Evolutionary conservation across 768 basidiomycete genomes (phyloP).

Genomic region (Mycena rebaudengoi): DNA sequence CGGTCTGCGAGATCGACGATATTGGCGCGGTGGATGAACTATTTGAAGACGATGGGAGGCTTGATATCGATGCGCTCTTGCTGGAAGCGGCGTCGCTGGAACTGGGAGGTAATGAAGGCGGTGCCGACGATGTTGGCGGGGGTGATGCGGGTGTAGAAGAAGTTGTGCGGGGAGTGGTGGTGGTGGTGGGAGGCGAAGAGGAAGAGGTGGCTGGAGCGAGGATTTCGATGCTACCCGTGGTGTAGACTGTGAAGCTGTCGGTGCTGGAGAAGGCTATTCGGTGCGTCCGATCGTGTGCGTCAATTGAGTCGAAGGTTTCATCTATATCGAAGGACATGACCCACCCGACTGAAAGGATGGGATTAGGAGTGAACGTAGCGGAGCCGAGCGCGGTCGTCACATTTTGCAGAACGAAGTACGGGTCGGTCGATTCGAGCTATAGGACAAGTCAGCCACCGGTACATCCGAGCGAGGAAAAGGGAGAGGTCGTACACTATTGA

Average conservation of each 20-base stretch:
- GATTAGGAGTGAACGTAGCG: not conserved
- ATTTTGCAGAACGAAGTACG: not conserved
- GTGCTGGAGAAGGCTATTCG: constrained; percentile 3
- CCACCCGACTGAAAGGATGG: not conserved
- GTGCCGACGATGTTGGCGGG: not conserved
- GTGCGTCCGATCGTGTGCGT: not conserved
- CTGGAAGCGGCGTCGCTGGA: too few species aligned
- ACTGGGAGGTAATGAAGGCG: too few species aligned
- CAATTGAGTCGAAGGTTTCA: not conserved
- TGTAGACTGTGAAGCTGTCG: not conserved
- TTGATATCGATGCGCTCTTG: too few species aligned
- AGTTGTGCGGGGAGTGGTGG: not conserved
- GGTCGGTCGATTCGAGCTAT: not conserved
- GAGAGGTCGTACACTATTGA: not conserved
- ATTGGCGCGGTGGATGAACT: not conserved
- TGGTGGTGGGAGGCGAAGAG: not conserved
- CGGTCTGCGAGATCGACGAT: not conserved
- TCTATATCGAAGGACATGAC: not conserved
- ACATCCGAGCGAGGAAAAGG: not conserved
- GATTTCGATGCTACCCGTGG: constrained; percentile 6
- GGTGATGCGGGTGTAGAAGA: not conserved
- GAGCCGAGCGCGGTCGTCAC: not conserved
- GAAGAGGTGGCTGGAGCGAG: too few species aligned
- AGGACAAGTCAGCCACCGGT: not conserved
- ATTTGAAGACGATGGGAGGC: not conserved